A percentile compares a stretch with the other conserved stretches of the same genome.
phyloP scores from a whole-genome alignment of 768 basidiomycete genomes.

The Lentinula boryana region DNA sequence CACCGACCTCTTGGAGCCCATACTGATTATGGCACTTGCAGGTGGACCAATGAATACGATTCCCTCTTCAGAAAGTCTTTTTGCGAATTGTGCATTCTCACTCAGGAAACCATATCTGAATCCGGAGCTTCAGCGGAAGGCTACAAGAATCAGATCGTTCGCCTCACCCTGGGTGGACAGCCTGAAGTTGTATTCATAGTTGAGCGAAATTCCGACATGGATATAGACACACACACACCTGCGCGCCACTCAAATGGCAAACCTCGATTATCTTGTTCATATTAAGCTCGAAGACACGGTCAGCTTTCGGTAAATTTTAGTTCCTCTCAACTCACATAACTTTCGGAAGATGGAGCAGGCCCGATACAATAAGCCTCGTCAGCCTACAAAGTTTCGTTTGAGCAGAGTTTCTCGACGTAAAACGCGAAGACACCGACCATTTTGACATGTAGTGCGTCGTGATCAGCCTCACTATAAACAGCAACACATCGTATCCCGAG shows the following conservation, averaged over 20 bases:
- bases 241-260: slow-evolving; percentile 76
- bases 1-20: slow-evolving; percentile 89
- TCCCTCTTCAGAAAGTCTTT: slow-evolving; percentile 66
- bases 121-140: not conserved
- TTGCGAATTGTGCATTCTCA: slow-evolving; percentile 83
- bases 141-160: not conserved
- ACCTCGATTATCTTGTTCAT: slow-evolving; percentile 87
- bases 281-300: slow-evolving; percentile 46
- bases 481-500: slow-evolving; percentile 90
- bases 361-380: slow-evolving; percentile 93
- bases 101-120: slow-evolving; percentile 83
- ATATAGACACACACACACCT: slow-evolving; percentile 37
- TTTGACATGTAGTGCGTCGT: slow-evolving; percentile 72
- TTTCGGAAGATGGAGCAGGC: slow-evolving; percentile 82
- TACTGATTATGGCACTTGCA: slow-evolving; percentile 79
- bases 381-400: slow-evolving; percentile 31
- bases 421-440: slow-evolving; percentile 41
- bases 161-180: slow-evolving; percentile 83
- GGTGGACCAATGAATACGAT: slow-evolving; percentile 92
- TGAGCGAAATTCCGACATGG: not conserved
- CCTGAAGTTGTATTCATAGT: slow-evolving; percentile 33
- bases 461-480: slow-evolving; percentile 86
- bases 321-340: slow-evolving; percentile 59
- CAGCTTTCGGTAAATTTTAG: not conserved
- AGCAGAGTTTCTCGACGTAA: not conserved